Percentiles rank a stretch among this genome's conserved stretches.
Evolutionary conservation across 73 alveolate species (phyloP).

Genomic region (Breviolum minutum): DNA sequence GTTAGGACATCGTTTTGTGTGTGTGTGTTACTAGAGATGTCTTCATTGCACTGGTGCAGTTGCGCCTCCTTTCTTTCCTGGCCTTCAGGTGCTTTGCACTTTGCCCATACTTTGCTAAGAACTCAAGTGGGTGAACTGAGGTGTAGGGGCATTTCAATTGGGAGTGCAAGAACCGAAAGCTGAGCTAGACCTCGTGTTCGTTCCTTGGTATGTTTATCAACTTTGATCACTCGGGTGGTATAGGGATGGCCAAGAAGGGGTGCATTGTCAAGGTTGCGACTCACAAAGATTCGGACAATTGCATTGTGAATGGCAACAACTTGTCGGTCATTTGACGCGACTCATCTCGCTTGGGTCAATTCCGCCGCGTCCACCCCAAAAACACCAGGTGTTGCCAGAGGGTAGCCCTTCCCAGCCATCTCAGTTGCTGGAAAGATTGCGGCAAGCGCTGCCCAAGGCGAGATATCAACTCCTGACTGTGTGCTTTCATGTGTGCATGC

Average conservation of each 20-base stretch:
- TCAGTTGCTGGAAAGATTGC: slow-evolving; percentile 8
- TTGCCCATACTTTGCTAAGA: not conserved
- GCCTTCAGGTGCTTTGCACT: not conserved
- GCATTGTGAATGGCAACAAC: no score
- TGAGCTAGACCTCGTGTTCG: slow-evolving; percentile 30
- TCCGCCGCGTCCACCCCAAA: not conserved
- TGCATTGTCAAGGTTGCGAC: not conserved
- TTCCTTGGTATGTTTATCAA: not conserved
- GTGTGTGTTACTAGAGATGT: no score
- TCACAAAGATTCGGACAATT: no score
- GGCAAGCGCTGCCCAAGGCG: not conserved
- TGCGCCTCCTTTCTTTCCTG: not conserved
- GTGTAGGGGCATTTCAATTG: slow-evolving; percentile 14
- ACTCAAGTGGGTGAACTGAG: not conserved
- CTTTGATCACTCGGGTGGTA: not conserved
- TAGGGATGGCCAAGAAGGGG: not conserved
- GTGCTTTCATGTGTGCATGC: no score
- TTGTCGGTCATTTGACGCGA: no score
- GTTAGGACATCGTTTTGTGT: no score
- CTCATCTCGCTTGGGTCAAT: no score
- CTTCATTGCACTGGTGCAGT: no score
- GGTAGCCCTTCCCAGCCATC: not conserved
- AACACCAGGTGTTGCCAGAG: slow-evolving; percentile 3
- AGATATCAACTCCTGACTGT: not conserved
- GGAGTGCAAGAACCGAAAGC: not conserved